Evolutionary conservation across 257 asterid species (phyloP).

Genomic region (Rehmannia glutinosa): DNA sequence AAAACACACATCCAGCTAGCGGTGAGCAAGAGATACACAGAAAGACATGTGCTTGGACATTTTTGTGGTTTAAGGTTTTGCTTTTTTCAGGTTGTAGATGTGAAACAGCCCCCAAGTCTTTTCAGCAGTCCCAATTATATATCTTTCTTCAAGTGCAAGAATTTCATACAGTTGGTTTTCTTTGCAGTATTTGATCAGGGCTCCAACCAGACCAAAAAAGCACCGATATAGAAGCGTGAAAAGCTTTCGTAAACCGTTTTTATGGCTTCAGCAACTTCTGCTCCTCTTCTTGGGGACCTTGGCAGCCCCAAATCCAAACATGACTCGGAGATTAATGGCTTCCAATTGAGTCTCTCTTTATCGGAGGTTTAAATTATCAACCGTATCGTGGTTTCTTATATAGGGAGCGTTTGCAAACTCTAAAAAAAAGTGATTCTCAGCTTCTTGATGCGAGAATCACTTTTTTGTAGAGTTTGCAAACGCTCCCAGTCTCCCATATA

Average conservation of each 20-base stretch:
- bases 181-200: neutral
- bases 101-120: no score
- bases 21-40: neutral
- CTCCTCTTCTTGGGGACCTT: constrained; percentile 24
- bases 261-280: constrained; percentile 35
- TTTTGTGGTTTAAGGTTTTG: neutral
- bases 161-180: neutral
- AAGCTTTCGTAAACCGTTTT: no score
- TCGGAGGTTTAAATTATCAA: constrained; percentile 29
- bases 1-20: neutral
- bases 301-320: constrained; percentile 10
- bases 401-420: no score
- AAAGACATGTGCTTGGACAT: neutral
- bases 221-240: no score
- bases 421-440: no score
- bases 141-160: neutral
- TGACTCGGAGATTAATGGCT: neutral
- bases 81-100: neutral
- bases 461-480: no score
- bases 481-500: no score
- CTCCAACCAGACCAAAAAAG: neutral
- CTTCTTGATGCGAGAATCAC: no score
- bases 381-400: no score
- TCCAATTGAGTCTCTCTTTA: constrained; percentile 18
- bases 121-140: neutral